phyloP scores from a whole-genome alignment of 768 basidiomycete species.

The Fistulinella prunicolor region DNA sequence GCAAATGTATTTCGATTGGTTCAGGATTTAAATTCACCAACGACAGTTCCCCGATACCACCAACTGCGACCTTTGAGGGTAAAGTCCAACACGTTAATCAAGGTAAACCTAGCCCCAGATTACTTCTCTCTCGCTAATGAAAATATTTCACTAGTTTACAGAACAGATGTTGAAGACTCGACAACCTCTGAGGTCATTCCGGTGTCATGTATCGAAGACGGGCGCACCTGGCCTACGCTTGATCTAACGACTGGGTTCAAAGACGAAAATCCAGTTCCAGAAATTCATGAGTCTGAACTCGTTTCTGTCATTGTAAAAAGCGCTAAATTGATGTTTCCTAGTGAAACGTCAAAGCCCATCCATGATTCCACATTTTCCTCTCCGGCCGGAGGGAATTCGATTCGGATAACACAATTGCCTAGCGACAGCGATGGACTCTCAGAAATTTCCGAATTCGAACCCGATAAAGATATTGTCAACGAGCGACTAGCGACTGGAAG shows the following conservation, averaged over 20 bases:
- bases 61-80: slow-evolving; percentile 30
- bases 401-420: slow-evolving; percentile 3
- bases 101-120: slow-evolving; percentile 13
- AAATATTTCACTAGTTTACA: slow-evolving; percentile 22
- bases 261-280: neutral
- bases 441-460: slow-evolving; percentile 33
- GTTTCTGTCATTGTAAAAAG: neutral
- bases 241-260: neutral
- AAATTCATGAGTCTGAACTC: neutral
- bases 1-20: slow-evolving; percentile 26
- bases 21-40: slow-evolving; percentile 23
- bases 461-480: neutral
- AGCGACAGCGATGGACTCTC: slow-evolving; percentile 27
- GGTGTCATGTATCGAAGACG: neutral
- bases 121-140: neutral
- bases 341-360: neutral
- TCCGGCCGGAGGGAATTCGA: neutral
- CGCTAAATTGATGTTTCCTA: neutral
- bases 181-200: neutral
- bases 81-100: slow-evolving; percentile 31
- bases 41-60: slow-evolving; percentile 21
- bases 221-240: neutral
- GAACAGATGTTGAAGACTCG: slow-evolving; percentile 25
- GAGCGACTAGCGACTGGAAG: neutral
- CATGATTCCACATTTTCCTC: neutral